Evolutionary conservation across 805 yeast genomes (phyloP).

Genomic region (Kuraishia hungarica): DNA sequence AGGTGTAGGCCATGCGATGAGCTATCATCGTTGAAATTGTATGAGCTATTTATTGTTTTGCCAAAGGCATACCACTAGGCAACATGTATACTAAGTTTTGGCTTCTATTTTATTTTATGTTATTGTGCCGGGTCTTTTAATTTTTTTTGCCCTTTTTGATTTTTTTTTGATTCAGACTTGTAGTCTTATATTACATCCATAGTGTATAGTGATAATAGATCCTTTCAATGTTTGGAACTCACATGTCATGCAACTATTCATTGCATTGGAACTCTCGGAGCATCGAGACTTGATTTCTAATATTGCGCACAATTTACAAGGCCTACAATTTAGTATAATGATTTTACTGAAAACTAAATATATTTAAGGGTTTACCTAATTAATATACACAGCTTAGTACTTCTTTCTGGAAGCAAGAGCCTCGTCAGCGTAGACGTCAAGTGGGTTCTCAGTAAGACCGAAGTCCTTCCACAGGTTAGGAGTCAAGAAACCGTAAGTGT

Average conservation of each 20-base stretch:
- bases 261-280: too few relatives aligned
- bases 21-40: not conserved
- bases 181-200: not conserved
- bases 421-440: conserved; percentile 89
- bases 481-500: conserved; percentile 99
- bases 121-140: not conserved
- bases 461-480: conserved; percentile 96
- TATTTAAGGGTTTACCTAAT: not conserved
- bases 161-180: not conserved
- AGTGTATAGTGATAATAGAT: conserved; percentile 1
- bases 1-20: conserved; percentile 12
- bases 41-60: not conserved
- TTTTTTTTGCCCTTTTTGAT: conserved; percentile 1
- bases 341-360: not conserved
- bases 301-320: too few relatives aligned
- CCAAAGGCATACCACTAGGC: not conserved
- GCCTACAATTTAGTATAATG: too few relatives aligned
- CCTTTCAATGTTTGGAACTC: not conserved
- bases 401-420: conserved; percentile 69
- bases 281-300: too few relatives aligned
- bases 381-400: conserved; percentile 36
- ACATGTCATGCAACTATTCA: too few relatives aligned
- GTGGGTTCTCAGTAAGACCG: conserved; percentile 83
- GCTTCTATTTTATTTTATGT: not conserved
- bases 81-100: not conserved